A percentile compares a stretch with the other conserved stretches of the same genome.
Evolutionary conservation across 345 rosid species (phyloP).

Genomic region (Eucalyptus sideroxylon): DNA sequence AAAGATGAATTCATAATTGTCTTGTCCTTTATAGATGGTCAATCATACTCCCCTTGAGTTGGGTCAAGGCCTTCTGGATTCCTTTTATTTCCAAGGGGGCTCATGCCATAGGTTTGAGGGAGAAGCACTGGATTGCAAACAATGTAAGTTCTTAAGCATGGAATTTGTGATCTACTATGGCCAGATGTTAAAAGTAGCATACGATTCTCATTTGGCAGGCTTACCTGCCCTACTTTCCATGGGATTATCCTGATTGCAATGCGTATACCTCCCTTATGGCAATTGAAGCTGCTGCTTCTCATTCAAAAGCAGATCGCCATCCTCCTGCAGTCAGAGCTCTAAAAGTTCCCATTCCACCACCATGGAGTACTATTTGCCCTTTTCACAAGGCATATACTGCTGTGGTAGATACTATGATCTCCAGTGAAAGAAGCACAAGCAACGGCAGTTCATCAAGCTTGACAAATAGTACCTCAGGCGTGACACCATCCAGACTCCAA

Average conservation of each 20-base stretch:
- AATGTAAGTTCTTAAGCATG: constrained; percentile 25
- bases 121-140: constrained; percentile 74
- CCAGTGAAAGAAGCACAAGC: constrained; percentile 1
- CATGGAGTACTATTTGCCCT: constrained; percentile 53
- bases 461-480: not conserved
- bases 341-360: constrained; percentile 57
- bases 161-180: not conserved
- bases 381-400: not conserved
- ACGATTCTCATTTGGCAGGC: constrained; percentile 25
- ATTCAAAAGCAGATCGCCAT: constrained; percentile 22
- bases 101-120: constrained; percentile 75
- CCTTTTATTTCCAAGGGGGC: constrained; percentile 59
- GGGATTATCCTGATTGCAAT: constrained; percentile 75
- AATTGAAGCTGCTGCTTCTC: constrained; percentile 35
- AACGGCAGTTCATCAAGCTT: not conserved
- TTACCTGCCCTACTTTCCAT: constrained; percentile 68
- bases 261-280: constrained; percentile 48
- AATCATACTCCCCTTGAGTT: constrained; percentile 65
- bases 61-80: constrained; percentile 70
- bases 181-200: not conserved
- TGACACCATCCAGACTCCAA: not conserved
- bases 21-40: constrained; percentile 51
- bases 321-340: constrained; percentile 53
- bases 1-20: not conserved
- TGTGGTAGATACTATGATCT: not conserved